These are phyloP conservation scores for Mortierella polycephala DNA, from an alignment of 371 early-diverging fungal genomes.

Conservation along the genomic window DNA sequence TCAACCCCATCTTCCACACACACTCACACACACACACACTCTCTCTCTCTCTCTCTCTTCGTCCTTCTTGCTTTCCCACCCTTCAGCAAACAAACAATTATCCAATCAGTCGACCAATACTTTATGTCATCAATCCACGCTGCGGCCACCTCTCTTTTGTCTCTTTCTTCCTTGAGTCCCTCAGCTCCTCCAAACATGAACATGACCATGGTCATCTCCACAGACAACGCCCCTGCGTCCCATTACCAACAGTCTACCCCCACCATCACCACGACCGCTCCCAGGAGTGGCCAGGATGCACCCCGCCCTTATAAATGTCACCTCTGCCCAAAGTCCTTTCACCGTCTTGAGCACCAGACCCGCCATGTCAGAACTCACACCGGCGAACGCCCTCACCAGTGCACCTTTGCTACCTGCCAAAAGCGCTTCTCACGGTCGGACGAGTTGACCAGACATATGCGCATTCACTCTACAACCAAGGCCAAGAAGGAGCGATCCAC, in stretches of 20 bases:
- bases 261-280: constrained; percentile 5
- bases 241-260: constrained; percentile 8
- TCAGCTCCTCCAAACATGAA: constrained; percentile 9
- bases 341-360: constrained; percentile 83
- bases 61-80: not conserved
- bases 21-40: no score
- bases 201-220: constrained; percentile 39
- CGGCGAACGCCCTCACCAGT: constrained; percentile 90
- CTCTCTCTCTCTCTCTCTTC: not conserved
- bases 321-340: constrained; percentile 73
- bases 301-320: constrained; percentile 74
- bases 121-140: constrained; percentile 18
- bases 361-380: constrained; percentile 94
- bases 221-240: constrained; percentile 16
- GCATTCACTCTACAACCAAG: constrained; percentile 71
- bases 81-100: constrained; percentile 1
- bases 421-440: constrained; percentile 92
- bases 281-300: constrained; percentile 57
- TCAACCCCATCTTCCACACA: constrained; percentile 5
- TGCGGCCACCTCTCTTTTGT: constrained; percentile 13
- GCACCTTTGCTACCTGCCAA: constrained; percentile 81
- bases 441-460: constrained; percentile 87
- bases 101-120: not conserved
- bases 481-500: constrained; percentile 52
- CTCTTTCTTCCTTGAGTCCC: constrained; percentile 6